Percentiles rank a stretch among this genome's conserved stretches.
Evolutionary conservation across 192 early-diverging fungal genomes (phyloP).

Genomic region (Obelidium mucronatum): DNA sequence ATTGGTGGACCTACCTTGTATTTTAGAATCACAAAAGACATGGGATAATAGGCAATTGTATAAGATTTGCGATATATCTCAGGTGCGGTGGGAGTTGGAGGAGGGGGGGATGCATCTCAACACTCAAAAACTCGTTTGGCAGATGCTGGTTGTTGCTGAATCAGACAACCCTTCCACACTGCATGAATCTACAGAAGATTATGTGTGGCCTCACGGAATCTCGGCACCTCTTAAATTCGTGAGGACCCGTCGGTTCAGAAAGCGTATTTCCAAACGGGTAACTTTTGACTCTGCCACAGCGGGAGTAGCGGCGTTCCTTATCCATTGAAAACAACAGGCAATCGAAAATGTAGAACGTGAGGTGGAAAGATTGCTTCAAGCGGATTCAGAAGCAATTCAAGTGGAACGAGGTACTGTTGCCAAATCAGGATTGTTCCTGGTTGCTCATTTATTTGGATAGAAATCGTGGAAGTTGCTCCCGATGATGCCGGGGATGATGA

Average conservation of each 20-base stretch:
- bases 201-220: slow-evolving; percentile 80
- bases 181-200: slow-evolving; percentile 57
- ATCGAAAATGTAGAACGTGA: slow-evolving; percentile 86
- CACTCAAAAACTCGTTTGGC: not conserved
- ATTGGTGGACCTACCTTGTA: slow-evolving; percentile 84
- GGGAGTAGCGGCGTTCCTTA: not conserved
- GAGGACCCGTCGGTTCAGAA: slow-evolving; percentile 81
- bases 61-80: slow-evolving; percentile 85
- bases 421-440: slow-evolving; percentile 1
- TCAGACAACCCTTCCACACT: slow-evolving; percentile 23
- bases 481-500: slow-evolving; percentile 42
- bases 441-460: slow-evolving; percentile 13
- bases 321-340: slow-evolving; percentile 51
- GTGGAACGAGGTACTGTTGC: slow-evolving; percentile 65
- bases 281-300: slow-evolving; percentile 5
- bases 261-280: slow-evolving; percentile 79
- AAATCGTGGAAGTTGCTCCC: slow-evolving; percentile 14
- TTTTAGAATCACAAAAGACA: slow-evolving; percentile 88
- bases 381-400: slow-evolving; percentile 75
- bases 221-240: slow-evolving; percentile 77
- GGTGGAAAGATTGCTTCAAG: slow-evolving; percentile 78
- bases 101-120: not conserved
- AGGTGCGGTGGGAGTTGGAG: slow-evolving; percentile 54
- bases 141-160: slow-evolving; percentile 66
- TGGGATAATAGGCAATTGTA: slow-evolving; percentile 86